Conservation (phyloP, 257 asterid genomes). For the Solanum rostratum region DNA sequence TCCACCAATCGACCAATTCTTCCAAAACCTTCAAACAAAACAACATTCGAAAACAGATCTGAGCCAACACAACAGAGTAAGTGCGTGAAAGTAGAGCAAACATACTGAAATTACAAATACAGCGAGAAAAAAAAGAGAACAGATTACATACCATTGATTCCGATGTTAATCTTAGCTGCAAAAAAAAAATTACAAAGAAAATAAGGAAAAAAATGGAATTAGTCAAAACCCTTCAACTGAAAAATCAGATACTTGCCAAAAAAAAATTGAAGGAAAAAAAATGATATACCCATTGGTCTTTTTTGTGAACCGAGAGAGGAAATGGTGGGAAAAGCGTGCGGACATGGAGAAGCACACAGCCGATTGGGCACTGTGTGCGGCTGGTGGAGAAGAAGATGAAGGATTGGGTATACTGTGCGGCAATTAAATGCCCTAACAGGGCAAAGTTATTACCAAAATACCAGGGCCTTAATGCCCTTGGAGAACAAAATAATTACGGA, state of each 20-base stretch:
- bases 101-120: not conserved
- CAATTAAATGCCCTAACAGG: no score
- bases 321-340: no score
- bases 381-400: no score
- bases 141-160: slow-evolving; percentile 52
- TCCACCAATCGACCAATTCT: slow-evolving; percentile 89
- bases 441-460: no score
- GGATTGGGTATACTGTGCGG: no score
- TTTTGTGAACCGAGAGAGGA: not conserved
- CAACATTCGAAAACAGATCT: not conserved
- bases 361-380: no score
- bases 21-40: slow-evolving; percentile 51
- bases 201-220: not conserved
- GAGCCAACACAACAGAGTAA: not conserved
- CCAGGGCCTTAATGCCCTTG: no score
- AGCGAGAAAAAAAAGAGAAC: not conserved
- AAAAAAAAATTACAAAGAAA: not conserved
- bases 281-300: not conserved
- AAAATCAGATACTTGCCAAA: not conserved
- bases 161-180: slow-evolving; percentile 75
- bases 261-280: not conserved
- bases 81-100: not conserved
- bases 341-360: no score
- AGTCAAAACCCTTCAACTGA: not conserved
- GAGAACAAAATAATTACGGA: no score